Evolutionary conservation across 805 yeast genomes (phyloP), one percentile per base, ranked within the genome.

Genomic region (Ogataea ramenticola): DNA sequence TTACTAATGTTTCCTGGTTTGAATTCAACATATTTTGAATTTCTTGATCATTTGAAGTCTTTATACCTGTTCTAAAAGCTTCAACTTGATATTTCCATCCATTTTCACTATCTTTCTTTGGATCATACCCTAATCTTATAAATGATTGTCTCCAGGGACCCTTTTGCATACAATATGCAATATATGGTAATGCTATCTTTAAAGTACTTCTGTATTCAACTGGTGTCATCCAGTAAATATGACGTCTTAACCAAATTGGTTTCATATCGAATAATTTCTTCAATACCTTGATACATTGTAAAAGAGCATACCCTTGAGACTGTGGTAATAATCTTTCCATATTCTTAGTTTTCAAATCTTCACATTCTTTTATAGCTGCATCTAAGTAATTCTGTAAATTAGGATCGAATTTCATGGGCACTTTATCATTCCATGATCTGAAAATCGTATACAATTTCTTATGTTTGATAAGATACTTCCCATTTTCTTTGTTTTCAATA

Each of bases 111-210:
- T 82, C 79, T 2, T 62, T 53, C 36, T 75, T 66, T 0, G 98
- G 97, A 62, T 91, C 86, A 34, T 80, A 70, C 1, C 96, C 97
- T 51, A 80, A 79, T 50, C 68, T 75, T 38, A 89, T 80, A 58
- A 83, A 88, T 11, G 93, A 78, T 47, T 87, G 88, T 53, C 98
- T 74, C 96, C 96, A 93, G 0, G 98, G 99, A 0, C 99, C 99
- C 55, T 84, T 85, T 32, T 84, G 79, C 58, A 80, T 85, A 36
- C 87, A 74, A 58, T 80, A 93, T 0, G 96, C 75, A 0, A 88
- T 84, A 58, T 86, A 82, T 0, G 98, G 96, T 41, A 93, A 61
- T 0, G 96, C 95, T 49, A 75, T 80, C 52, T 84, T 80, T 37
- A 91, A 56, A 49, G 56, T 78, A 55, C 61, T 60, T 52, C 61